Evolutionary conservation across 257 asterid genomes (phyloP).

Genomic region (Fraxinus quadrangulata): DNA sequence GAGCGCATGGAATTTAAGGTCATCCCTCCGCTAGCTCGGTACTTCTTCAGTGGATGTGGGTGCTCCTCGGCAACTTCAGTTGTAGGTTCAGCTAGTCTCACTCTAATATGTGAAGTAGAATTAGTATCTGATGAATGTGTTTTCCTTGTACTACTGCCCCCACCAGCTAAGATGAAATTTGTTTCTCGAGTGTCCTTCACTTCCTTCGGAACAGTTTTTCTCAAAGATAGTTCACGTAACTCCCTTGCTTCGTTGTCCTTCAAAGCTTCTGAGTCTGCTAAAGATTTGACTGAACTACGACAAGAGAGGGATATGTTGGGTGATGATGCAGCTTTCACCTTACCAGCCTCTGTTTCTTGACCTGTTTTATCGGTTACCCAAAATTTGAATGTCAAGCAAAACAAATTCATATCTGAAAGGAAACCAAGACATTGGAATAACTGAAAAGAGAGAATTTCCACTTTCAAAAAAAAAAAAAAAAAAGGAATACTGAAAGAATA

Average conservation of each 20-base stretch:
- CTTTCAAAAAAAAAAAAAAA: background rate
- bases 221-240: conserved; percentile 3
- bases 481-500: background rate
- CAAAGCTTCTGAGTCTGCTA: conserved; percentile 24
- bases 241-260: conserved; percentile 20
- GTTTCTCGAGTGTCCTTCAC: background rate
- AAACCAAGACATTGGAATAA: background rate
- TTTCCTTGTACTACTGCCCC: background rate
- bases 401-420: background rate
- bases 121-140: conserved; percentile 4
- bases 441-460: background rate
- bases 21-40: conserved; percentile 1
- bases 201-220: conserved; percentile 9
- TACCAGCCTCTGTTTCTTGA: conserved; percentile 13
- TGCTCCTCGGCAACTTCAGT: conserved; percentile 20
- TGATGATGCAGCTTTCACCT: conserved; percentile 6
- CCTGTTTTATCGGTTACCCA: background rate
- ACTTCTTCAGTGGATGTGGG: conserved; percentile 10
- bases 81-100: conserved; percentile 2
- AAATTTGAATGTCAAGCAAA: conserved; percentile 9
- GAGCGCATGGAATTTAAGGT: conserved; percentile 13
- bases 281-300: conserved; percentile 27
- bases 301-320: background rate
- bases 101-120: conserved; percentile 19
- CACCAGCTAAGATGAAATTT: background rate